Conservation (phyloP, 371 early-diverging fungal species). For the Sporodiniella umbellata region DNA sequence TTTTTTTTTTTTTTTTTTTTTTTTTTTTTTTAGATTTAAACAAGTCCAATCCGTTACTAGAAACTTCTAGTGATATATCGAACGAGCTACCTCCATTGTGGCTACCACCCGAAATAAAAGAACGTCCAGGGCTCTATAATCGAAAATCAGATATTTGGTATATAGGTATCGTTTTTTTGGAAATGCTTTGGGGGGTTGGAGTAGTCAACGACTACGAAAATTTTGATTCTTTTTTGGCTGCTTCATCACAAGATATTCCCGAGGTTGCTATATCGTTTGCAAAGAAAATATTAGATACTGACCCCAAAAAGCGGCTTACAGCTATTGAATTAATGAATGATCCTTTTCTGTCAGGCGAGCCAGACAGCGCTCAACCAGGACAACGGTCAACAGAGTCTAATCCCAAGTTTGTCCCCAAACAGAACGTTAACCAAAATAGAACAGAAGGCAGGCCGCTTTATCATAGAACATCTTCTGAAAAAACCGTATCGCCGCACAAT, state of each 20-base stretch:
- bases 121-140: conserved; percentile 54
- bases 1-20: too few relatives aligned
- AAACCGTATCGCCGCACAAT: neutral
- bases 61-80: conserved; percentile 37
- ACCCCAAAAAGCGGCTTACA: conserved; percentile 63
- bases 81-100: conserved; percentile 29
- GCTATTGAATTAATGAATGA: conserved; percentile 69
- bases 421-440: conserved; percentile 3
- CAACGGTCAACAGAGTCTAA: conserved; percentile 17
- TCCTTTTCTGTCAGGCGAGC: conserved; percentile 55
- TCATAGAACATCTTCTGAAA: neutral
- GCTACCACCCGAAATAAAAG: conserved; percentile 57
- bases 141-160: conserved; percentile 81
- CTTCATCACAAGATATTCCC: conserved; percentile 48
- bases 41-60: conserved; percentile 34
- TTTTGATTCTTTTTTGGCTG: conserved; percentile 54
- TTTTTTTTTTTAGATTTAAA: conserved; percentile 45
- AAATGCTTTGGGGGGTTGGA: conserved; percentile 72
- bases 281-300: conserved; percentile 53
- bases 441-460: neutral
- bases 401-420: neutral
- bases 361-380: conserved; percentile 1
- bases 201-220: conserved; percentile 52
- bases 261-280: conserved; percentile 46
- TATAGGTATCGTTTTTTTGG: conserved; percentile 65